Conservation (phyloP, 306 rosid species). For the Cyamopsis tetragonoloba region DNA sequence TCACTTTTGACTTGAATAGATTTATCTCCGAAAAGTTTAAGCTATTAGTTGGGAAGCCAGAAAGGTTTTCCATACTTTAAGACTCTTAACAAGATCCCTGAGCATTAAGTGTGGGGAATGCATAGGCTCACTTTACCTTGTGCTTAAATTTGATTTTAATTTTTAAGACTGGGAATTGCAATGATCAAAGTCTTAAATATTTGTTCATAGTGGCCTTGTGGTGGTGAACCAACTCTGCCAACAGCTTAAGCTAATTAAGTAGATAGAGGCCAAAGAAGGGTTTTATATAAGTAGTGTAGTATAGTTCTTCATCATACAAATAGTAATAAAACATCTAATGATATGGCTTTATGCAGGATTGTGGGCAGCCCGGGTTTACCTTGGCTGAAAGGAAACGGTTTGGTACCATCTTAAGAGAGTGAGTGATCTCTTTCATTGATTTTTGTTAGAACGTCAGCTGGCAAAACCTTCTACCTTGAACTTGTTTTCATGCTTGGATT, state of each 20-base stretch:
- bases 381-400: constrained; percentile 82
- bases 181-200: neutral
- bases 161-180: neutral
- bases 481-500: neutral
- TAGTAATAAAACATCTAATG: constrained; percentile 14
- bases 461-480: neutral
- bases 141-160: neutral
- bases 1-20: too few relatives aligned
- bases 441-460: constrained; percentile 6
- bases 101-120: neutral
- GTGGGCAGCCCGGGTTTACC: constrained; percentile 97
- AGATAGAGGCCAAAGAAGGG: constrained; percentile 3
- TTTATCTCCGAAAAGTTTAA: constrained; percentile 6
- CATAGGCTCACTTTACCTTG: neutral
- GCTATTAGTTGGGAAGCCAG: neutral
- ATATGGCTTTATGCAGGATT: constrained; percentile 56
- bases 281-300: neutral
- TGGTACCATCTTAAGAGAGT: constrained; percentile 79
- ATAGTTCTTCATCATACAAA: neutral
- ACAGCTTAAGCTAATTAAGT: constrained; percentile 7
- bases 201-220: neutral
- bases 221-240: neutral
- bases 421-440: constrained; percentile 30
- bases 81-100: neutral
- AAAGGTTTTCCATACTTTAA: neutral